Percentiles rank a stretch among this genome's conserved stretches.
Evolutionary conservation across 2,329 filamentous ascomycete genomes (phyloP).

Genomic region (Aspergillus calidoustus): DNA sequence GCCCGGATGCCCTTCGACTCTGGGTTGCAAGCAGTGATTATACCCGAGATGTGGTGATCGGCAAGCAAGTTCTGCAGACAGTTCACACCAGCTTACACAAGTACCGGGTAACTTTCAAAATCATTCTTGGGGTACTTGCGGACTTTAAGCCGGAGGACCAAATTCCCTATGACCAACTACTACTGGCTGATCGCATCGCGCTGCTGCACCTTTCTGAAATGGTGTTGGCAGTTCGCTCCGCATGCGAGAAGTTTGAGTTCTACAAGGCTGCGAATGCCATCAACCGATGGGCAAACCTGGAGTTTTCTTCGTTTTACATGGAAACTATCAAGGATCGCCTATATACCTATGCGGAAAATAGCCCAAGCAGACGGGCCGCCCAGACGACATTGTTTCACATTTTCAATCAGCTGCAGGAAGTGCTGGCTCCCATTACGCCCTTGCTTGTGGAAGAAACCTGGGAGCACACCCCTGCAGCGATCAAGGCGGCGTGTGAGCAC

Average conservation of each 20-base stretch:
- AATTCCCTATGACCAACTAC: slow-evolving; percentile 54
- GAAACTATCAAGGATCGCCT: slow-evolving; percentile 90
- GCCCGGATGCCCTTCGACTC: slow-evolving; percentile 82
- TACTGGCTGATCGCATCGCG: slow-evolving; percentile 73
- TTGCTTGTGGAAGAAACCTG: slow-evolving; percentile 86
- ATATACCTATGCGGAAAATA: slow-evolving; percentile 77
- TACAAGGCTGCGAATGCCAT: slow-evolving; percentile 74
- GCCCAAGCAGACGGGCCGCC: slow-evolving; percentile 61
- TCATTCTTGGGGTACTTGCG: slow-evolving; percentile 78
- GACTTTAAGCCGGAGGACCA: slow-evolving; percentile 53
- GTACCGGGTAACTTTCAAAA: slow-evolving; percentile 87
- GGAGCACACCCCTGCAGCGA: slow-evolving; percentile 71
- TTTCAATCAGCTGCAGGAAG: slow-evolving; percentile 72
- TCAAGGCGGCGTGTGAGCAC: slow-evolving; percentile 58
- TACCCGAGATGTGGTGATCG: slow-evolving; percentile 82
- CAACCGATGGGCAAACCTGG: slow-evolving; percentile 79
- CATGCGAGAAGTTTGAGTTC: slow-evolving; percentile 77
- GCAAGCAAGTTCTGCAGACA: slow-evolving; percentile 74
- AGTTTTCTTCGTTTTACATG: slow-evolving; percentile 92
- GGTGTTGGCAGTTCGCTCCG: slow-evolving; percentile 65
- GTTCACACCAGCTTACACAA: slow-evolving; percentile 80
- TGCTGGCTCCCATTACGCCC: slow-evolving; percentile 81
- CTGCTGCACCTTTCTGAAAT: slow-evolving; percentile 72
- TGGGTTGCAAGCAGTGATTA: slow-evolving; percentile 95
- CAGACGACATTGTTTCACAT: slow-evolving; percentile 65